Evolutionary conservation across 2,329 filamentous ascomycete species (phyloP).

Genomic region (Aureobasidium subglaciale): DNA sequence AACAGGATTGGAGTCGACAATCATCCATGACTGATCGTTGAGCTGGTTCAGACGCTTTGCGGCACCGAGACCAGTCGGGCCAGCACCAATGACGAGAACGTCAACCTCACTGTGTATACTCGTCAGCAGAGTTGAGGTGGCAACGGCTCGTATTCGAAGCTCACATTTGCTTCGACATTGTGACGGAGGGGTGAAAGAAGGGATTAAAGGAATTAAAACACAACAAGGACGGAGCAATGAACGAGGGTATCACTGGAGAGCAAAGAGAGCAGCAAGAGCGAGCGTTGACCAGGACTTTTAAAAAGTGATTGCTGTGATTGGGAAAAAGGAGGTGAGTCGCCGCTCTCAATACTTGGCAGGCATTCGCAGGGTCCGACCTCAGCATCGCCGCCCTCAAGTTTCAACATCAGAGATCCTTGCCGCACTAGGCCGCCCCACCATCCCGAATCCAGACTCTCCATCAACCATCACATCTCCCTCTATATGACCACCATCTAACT

Average conservation of each 20-base stretch:
- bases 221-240: slow-evolving; percentile 8
- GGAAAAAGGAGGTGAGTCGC: slow-evolving; percentile 7
- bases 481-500: not conserved
- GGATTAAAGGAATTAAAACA: not conserved
- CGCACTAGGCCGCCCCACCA: slow-evolving; percentile 5
- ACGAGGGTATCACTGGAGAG: slow-evolving; percentile 15
- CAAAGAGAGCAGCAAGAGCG: not conserved
- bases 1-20: slow-evolving; percentile 84
- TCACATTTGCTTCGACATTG: slow-evolving; percentile 19
- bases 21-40: slow-evolving; percentile 88
- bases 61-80: slow-evolving; percentile 93
- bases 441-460: slow-evolving; percentile 2
- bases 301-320: slow-evolving; percentile 2
- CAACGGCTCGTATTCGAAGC: slow-evolving; percentile 12
- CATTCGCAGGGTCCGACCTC: not conserved
- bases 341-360: slow-evolving; percentile 8
- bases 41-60: slow-evolving; percentile 97
- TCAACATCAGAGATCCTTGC: slow-evolving; percentile 9
- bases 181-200: slow-evolving; percentile 13
- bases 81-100: slow-evolving; percentile 95
- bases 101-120: slow-evolving; percentile 67
- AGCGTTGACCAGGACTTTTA: not conserved
- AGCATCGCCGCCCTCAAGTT: not conserved
- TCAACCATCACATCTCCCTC: not conserved
- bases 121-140: slow-evolving; percentile 11